Base-by-base conservation (phyloP, 306 rosid species). In the Casuarina glauca region DNA sequence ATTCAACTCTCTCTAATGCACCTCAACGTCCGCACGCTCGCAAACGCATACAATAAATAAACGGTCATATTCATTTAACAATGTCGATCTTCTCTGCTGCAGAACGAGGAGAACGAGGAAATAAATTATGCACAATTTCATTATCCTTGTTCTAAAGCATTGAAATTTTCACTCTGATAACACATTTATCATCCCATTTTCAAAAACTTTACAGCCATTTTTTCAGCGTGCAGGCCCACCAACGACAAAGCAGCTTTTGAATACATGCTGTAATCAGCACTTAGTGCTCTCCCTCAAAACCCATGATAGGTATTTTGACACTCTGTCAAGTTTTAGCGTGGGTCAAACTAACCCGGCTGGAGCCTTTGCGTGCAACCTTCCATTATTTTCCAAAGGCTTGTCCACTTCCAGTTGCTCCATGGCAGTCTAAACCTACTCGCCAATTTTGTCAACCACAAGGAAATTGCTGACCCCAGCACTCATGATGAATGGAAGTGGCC, bases 401-500 rank as follows among this genome's bases (percentile, higher is more conserved):
- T 76, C 73, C 32, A 26, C 32, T 26, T 80, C 15, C 84, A 80
- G 70, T 74, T 84, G 36, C 75, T 84, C 50, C 79, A 84, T 2
- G 87, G 76, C 52, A 81, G 73, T 6, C 32, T 76, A n/a, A 76
- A 80, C 51, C 80, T 67, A n/a, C 87, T 84, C n/a, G 55, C 74
- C 19, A 75, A 77, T 41, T 69, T 80, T 44, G 73, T 19, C n/a
- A 32, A 4, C 36, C 42, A 52, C 5, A 48, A 52, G 9, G 46
- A 7, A 26, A 20, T 0, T 11, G 6, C 57, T 0, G 5, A 9
- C 42, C 6, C 7, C 17, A 43, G 3, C 54, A 57, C 16, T 0
- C 75, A 76, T 3, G 87, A 84, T 35, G 69, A 80, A 55, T 82
- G 77, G 43, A 67, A 82, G 6, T 80, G 87, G 87, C 87, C 80